Evolutionary conservation across 192 early-diverging fungal species (phyloP).

Genomic region (Pilaira anomala): DNA sequence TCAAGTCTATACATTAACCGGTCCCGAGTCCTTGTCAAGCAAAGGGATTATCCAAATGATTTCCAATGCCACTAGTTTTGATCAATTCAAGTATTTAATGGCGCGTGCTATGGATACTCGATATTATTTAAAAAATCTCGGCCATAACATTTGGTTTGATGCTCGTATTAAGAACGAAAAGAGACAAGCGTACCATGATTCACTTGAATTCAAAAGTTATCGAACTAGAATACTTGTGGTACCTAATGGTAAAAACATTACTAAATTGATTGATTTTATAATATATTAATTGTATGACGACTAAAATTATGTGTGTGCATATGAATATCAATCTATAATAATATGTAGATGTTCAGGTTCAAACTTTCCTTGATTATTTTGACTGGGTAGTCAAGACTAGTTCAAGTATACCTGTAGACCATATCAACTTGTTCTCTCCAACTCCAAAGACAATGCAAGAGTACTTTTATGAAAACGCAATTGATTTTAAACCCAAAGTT

Average conservation of each 20-base stretch:
- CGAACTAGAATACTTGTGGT: slow-evolving; percentile 20
- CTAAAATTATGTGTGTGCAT: too few relatives aligned
- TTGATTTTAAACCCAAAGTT: slow-evolving; percentile 31
- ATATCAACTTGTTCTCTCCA: slow-evolving; percentile 19
- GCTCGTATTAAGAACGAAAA: slow-evolving; percentile 32
- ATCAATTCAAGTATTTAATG: slow-evolving; percentile 4
- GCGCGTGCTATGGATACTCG: slow-evolving; percentile 26
- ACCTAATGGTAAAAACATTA: slow-evolving; percentile 21
- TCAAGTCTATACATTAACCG: slow-evolving; percentile 28
- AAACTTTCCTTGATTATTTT: slow-evolving; percentile 31
- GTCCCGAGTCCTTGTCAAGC: slow-evolving; percentile 17
- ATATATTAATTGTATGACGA: not conserved
- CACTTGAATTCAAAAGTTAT: slow-evolving; percentile 17
- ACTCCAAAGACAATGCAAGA: slow-evolving; percentile 18
- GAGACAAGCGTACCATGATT: slow-evolving; percentile 21
- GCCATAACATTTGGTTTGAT: slow-evolving; percentile 30
- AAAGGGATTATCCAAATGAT: slow-evolving; percentile 19
- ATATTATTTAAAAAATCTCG: slow-evolving; percentile 24
- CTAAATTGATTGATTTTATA: too few relatives aligned
- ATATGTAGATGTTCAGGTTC: slow-evolving; percentile 23
- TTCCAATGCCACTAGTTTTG: slow-evolving; percentile 16
- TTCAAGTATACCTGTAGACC: slow-evolving; percentile 24
- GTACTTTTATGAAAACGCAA: slow-evolving; percentile 31
- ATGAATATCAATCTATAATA: too few relatives aligned
- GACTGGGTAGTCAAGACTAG: slow-evolving; percentile 22